A percentile compares a stretch with the other conserved stretches of the same genome.
Conservation (phyloP, 495 filamentous ascomycete species). For the Hyaloscypha bicolor region DNA sequence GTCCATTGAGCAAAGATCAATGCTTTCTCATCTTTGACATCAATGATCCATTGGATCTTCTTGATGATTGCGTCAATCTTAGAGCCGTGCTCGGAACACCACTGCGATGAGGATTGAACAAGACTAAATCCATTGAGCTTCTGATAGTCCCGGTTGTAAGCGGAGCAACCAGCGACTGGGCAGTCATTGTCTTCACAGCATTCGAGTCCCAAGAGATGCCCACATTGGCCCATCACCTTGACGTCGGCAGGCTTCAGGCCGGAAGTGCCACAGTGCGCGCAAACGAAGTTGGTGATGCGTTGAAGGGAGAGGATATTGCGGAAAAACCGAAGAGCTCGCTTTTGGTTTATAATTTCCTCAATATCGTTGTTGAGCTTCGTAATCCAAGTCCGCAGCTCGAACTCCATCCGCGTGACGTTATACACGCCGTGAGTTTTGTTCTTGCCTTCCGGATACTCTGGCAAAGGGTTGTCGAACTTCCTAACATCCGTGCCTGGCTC, state of each 20-base stretch:
- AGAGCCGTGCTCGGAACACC: conserved; percentile 37
- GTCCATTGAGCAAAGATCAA: conserved; percentile 56
- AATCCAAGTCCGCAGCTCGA: not conserved
- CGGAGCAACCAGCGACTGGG: not conserved
- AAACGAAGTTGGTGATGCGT: not conserved
- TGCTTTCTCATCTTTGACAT: conserved; percentile 46
- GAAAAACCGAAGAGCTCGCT: not conserved
- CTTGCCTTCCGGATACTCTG: not conserved
- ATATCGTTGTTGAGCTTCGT: not conserved
- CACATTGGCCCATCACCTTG: not conserved
- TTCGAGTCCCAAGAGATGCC: not conserved
- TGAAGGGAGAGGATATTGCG: not conserved
- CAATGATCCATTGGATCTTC: conserved; percentile 41
- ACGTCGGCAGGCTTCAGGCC: not conserved
- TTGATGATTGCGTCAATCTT: conserved; percentile 53
- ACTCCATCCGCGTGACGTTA: not conserved
- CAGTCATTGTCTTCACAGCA: not conserved
- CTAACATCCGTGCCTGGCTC: not conserved
- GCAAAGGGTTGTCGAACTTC: not conserved
- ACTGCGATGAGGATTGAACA: conserved; percentile 5
- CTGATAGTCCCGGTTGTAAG: not conserved
- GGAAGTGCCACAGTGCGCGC: not conserved
- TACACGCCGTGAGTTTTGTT: not conserved
- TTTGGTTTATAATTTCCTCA: not conserved
- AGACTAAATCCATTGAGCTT: not conserved